Percentiles rank a stretch among this genome's conserved stretches.
Conservation (phyloP, 2,329 filamentous ascomycete species). For the Thelonectria olida region DNA sequence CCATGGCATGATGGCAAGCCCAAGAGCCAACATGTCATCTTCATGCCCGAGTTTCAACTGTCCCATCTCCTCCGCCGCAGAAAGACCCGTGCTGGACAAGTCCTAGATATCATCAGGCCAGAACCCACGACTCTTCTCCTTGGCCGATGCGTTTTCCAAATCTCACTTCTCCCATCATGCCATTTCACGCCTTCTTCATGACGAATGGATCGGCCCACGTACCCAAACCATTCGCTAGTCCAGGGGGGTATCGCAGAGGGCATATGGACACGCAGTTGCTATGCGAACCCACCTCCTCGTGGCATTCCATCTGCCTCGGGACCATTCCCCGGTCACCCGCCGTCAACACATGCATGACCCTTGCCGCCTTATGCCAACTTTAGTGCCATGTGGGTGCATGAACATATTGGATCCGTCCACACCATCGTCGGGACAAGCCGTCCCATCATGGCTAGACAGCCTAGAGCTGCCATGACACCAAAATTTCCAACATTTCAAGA, state of each 20-base stretch:
- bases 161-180: conserved; percentile 8
- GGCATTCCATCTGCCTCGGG: conserved; percentile 10
- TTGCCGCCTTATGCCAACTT: conserved; percentile 13
- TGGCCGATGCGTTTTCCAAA: not conserved
- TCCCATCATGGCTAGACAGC: not conserved
- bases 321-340: conserved; percentile 9
- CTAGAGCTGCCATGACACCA: not conserved
- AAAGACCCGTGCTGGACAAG: not conserved
- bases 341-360: conserved; percentile 17
- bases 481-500: not conserved
- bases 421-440: conserved; percentile 6
- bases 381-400: conserved; percentile 17
- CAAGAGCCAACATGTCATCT: not conserved
- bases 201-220: conserved; percentile 10
- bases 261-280: not conserved
- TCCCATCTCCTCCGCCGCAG: not conserved
- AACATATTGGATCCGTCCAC: conserved; percentile 12
- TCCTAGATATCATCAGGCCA: not conserved
- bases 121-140: not conserved
- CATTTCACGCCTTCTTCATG: conserved; percentile 4
- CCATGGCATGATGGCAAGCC: not conserved
- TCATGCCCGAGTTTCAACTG: not conserved
- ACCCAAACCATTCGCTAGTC: not conserved
- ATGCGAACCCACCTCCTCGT: conserved; percentile 7
- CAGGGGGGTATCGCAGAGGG: too few relatives aligned